Evolutionary conservation across 371 early-diverging fungal genomes (phyloP), one percentile per base, ranked within the genome.

Genomic region (Rhizopus stolonifer): DNA sequence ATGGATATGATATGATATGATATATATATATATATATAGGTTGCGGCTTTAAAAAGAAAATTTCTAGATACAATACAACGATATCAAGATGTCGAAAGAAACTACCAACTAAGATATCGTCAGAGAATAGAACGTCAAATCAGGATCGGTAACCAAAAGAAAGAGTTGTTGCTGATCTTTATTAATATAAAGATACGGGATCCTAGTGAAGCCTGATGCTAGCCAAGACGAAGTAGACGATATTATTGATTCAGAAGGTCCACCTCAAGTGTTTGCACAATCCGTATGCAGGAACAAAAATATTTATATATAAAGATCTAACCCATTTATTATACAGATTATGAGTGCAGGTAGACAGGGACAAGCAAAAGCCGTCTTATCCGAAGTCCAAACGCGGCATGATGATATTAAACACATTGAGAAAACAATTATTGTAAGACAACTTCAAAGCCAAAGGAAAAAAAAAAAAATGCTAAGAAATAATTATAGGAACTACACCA

Each of bases 361-460:
- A 13, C 88, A 90, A 56, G 91, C 92, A 10, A 78, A 77, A 49
- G 66, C 80, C 11, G 92, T 89, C n/a, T 67, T 93, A 36, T 66
- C 77, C 22, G 91, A 91, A 68, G 90, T 93, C 15, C 88, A 89
- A 66, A 80, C 77, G 49, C 70, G 89, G 52, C 92, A 93, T 54
- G 77, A 83, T 45, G 92, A 93, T 55, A 88, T 93, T 45, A 75
- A 88, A 55, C 80, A 84, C 59, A 91, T 93, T 54, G 93, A 91
- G 59, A 81, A 84, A 67, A 83, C 84, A 25, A 87, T 91, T 54
- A 54, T 89, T 38, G 86, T 85, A n/a, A n/a, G n/a, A n/a, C n/a
- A n/a, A n/a, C n/a, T n/a, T n/a, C n/a, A 58, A 54, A 3, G n/a
- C 11, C 9, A 22, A 47, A 18, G 5, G 1, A 47, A 13, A n/a